A percentile compares a stretch with the other conserved stretches of the same genome.
These are phyloP conservation scores for Scleroderma bovista DNA, from an alignment of 768 basidiomycete genomes.

Conservation along the genomic window DNA sequence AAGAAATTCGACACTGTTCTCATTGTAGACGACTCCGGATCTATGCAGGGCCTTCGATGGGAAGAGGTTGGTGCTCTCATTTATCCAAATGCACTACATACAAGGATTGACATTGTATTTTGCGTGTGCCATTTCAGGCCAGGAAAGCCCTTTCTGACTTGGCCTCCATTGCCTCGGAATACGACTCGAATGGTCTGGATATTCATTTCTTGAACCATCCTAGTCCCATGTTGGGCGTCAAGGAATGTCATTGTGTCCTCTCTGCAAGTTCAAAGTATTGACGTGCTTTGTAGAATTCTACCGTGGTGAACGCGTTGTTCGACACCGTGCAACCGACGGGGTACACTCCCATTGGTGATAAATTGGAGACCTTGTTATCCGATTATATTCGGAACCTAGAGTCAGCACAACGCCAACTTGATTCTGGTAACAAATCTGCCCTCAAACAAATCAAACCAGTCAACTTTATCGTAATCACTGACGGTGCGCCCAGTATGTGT, in stretches of 20 bases:
- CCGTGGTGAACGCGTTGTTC: conserved; percentile 39
- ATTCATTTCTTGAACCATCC: conserved; percentile 52
- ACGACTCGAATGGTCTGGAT: conserved; percentile 58
- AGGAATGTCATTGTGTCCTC: conserved; percentile 19
- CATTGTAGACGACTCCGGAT: conserved; percentile 56
- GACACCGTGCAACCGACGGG: conserved; percentile 38
- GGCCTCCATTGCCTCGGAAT: conserved; percentile 41
- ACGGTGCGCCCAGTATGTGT: conserved; percentile 52
- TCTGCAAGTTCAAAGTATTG: neutral
- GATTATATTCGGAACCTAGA: conserved; percentile 34
- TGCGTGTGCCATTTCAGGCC: conserved; percentile 27
- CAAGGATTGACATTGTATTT: neutral
- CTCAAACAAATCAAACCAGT: conserved; percentile 43
- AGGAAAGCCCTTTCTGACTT: conserved; percentile 42
- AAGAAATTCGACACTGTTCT: conserved; percentile 51
- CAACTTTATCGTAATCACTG: conserved; percentile 58
- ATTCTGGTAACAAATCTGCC: conserved; percentile 15
- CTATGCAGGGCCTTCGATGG: conserved; percentile 50
- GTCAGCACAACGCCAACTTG: conserved; percentile 20
- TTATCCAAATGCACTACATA: too few species aligned
- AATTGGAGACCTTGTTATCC: conserved; percentile 34
- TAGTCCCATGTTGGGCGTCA: conserved; percentile 31
- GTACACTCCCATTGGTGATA: conserved; percentile 40
- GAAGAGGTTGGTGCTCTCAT: conserved; percentile 33
- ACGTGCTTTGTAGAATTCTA: conserved; percentile 27